Conservation (phyloP, 1,139 yeast genomes). For the Debaryomyces udenii region DNA sequence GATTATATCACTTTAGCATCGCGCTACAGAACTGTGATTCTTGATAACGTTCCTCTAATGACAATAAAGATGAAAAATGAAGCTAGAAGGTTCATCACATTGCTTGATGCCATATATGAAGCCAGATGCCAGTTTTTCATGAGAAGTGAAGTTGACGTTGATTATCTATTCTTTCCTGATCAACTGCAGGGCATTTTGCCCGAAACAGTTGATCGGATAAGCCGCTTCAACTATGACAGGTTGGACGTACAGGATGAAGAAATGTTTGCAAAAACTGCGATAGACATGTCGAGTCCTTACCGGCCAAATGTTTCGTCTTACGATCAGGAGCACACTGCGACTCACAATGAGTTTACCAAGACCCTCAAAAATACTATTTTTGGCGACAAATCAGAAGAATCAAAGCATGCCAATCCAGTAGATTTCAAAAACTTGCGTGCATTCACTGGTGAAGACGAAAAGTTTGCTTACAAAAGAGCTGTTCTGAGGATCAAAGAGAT, state of each 20-base stretch:
- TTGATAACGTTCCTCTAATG: conserved; percentile 65
- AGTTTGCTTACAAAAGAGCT: conserved; percentile 73
- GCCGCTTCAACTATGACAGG: conserved; percentile 21
- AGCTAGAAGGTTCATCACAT: conserved; percentile 66
- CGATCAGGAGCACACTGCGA: conserved; percentile 44
- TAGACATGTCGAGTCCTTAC: conserved; percentile 64
- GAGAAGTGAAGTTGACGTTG: conserved; percentile 52
- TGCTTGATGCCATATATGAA: conserved; percentile 71
- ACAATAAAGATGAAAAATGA: conserved; percentile 64
- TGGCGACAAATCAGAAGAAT: conserved; percentile 2
- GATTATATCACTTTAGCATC: conserved; percentile 73
- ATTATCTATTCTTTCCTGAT: conserved; percentile 63
- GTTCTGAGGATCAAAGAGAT: conserved; percentile 70
- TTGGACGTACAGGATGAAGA: conserved; percentile 64
- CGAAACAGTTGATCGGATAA: conserved; percentile 18
- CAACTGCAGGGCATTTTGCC: conserved; percentile 24
- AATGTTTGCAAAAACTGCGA: conserved; percentile 65
- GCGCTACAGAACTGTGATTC: conserved; percentile 53
- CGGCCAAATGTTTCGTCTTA: conserved; percentile 71
- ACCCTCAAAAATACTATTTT: conserved; percentile 8
- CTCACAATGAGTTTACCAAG: conserved; percentile 33
- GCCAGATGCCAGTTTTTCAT: conserved; percentile 61
- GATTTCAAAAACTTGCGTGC: conserved; percentile 56
- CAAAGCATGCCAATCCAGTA: conserved; percentile 7
- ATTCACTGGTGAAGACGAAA: conserved; percentile 79